These are phyloP conservation scores for Canariomyces notabilis DNA, from an alignment of 2,329 filamentous ascomycete species.

Conservation along the genomic window DNA sequence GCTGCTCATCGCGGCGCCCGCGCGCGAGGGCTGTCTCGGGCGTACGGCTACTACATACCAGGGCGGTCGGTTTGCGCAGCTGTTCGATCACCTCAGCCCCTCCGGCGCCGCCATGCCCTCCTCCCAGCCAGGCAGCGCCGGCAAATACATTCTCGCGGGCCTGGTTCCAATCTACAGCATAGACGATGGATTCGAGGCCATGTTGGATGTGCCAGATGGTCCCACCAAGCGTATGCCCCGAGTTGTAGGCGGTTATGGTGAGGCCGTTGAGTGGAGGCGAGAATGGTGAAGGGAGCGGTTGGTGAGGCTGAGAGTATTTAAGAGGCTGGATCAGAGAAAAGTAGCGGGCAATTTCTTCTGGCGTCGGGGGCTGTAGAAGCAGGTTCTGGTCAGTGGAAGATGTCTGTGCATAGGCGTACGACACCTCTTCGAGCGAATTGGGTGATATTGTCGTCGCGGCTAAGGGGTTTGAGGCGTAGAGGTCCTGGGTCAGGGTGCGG, in stretches of 20 bases:
- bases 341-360: constrained; percentile 86
- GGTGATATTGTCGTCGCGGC: constrained; percentile 77
- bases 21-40: constrained; percentile 61
- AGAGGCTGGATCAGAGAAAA: constrained; percentile 86
- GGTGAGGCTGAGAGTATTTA: constrained; percentile 95
- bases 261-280: constrained; percentile 86
- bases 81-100: constrained; percentile 91
- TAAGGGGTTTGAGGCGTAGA: constrained; percentile 85
- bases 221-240: constrained; percentile 89
- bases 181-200: constrained; percentile 92
- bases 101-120: constrained; percentile 59
- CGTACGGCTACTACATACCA: constrained; percentile 84
- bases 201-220: constrained; percentile 99
- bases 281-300: constrained; percentile 79
- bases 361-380: constrained; percentile 64
- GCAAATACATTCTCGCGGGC: constrained; percentile 92
- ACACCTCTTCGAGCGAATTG: constrained; percentile 62
- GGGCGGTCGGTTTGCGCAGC: constrained; percentile 83
- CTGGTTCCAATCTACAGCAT: constrained; percentile 97
- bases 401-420: constrained; percentile 50
- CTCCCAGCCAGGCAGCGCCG: constrained; percentile 88
- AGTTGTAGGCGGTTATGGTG: constrained; percentile 93
- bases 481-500: constrained; percentile 81
- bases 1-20: constrained; percentile 76
- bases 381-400: constrained; percentile 49